These are phyloP conservation scores for Carex arenaria DNA, from an alignment of 202 grass and related monocot genomes.

Conservation along the genomic window DNA sequence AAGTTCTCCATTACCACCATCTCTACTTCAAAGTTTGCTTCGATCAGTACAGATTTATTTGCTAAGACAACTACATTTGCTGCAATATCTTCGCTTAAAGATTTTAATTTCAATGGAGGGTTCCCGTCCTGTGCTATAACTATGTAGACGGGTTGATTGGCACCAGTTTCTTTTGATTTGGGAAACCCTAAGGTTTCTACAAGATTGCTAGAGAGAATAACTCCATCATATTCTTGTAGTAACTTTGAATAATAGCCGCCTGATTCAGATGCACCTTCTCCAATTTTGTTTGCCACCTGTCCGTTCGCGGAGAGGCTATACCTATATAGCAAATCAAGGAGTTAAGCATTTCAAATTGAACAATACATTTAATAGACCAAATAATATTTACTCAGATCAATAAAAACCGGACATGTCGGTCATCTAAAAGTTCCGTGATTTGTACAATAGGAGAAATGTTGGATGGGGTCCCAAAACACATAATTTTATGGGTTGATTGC, in stretches of 20 bases:
- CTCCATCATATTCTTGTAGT: slow-evolving; percentile 73
- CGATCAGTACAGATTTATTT: slow-evolving; percentile 37
- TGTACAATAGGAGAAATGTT: background rate
- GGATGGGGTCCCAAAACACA: background rate
- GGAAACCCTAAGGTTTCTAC: slow-evolving; percentile 39
- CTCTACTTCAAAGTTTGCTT: slow-evolving; percentile 36
- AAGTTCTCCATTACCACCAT: slow-evolving; percentile 46
- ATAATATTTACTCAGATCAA: background rate
- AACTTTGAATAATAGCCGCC: slow-evolving; percentile 81
- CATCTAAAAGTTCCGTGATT: background rate
- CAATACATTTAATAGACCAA: background rate
- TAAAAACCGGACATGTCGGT: background rate
- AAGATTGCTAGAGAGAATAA: slow-evolving; percentile 69
- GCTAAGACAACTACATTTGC: slow-evolving; percentile 41
- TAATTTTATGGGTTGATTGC: background rate
- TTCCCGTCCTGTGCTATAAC: slow-evolving; percentile 40
- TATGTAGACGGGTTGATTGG: slow-evolving; percentile 70
- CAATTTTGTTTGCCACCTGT: slow-evolving; percentile 42
- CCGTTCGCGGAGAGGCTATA: slow-evolving; percentile 67
- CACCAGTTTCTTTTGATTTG: slow-evolving; percentile 44
- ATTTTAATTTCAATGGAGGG: slow-evolving; percentile 39
- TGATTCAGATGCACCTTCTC: slow-evolving; percentile 37
- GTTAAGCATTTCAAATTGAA: background rate
- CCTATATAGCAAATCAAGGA: slow-evolving; percentile 31
- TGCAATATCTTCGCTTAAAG: slow-evolving; percentile 33